Conservation (phyloP, 441 rosid species). For the Metrosideros polymorpha region DNA sequence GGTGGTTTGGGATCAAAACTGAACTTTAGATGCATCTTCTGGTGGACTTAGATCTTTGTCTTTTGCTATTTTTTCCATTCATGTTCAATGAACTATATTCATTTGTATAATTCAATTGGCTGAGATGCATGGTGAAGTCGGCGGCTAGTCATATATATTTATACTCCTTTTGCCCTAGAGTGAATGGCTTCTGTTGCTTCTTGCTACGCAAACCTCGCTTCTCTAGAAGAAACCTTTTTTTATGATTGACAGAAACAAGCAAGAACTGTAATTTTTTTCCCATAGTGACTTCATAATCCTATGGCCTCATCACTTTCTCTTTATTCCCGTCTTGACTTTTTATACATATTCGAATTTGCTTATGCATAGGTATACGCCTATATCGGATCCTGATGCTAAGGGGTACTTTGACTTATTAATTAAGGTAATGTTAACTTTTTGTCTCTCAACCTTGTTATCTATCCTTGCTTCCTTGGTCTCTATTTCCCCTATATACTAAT, state of each 20-base stretch:
- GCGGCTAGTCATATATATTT: neutral
- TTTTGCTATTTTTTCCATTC: neutral
- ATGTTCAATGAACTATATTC: neutral
- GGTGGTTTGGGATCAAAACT: neutral
- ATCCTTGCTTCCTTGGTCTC: neutral
- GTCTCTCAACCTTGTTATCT: neutral
- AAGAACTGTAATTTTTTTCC: neutral
- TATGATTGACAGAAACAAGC: neutral
- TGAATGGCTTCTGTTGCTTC: neutral
- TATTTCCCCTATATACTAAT: neutral
- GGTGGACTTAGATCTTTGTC: neutral
- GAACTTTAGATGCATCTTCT: neutral
- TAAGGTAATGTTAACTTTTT: conserved; percentile 41
- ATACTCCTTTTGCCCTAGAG: neutral
- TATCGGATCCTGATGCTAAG: conserved; percentile 85
- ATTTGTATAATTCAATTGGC: neutral
- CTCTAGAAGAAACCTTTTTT: neutral
- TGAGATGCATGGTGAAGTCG: neutral
- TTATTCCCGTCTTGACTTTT: neutral
- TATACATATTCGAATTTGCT: neutral
- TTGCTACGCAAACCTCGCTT: neutral
- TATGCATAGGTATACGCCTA: conserved; percentile 76
- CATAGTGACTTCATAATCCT: neutral
- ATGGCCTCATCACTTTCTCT: neutral
- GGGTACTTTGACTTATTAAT: conserved; percentile 86